Percentiles rank a stretch among this genome's conserved stretches.
phyloP scores from a whole-genome alignment of 1,284 basidiomycete species.

The Austroboletus niveus region DNA sequence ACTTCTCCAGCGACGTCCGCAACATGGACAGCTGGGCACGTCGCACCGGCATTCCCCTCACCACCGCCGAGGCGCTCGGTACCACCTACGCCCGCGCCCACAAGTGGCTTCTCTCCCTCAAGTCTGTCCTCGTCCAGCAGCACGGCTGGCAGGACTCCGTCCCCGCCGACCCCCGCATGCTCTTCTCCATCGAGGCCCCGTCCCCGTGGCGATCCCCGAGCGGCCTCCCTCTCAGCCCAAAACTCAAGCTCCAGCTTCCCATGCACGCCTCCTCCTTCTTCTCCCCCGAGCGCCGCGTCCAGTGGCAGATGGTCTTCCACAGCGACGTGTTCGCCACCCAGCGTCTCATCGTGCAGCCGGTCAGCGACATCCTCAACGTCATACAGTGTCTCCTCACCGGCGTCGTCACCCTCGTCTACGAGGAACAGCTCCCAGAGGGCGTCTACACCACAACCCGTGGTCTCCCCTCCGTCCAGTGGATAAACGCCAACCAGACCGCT shows the following conservation, averaged over 20 bases:
- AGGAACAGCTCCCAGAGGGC: slow-evolving; percentile 65
- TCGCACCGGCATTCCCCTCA: slow-evolving; percentile 73
- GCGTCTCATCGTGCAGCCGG: slow-evolving; percentile 70
- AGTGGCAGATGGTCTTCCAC: slow-evolving; percentile 88
- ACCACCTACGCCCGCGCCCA: slow-evolving; percentile 76
- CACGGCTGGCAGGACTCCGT: slow-evolving; percentile 65
- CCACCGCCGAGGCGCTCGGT: slow-evolving; percentile 75
- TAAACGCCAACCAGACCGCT: slow-evolving; percentile 61
- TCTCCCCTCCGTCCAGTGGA: slow-evolving; percentile 72
- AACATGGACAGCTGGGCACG: slow-evolving; percentile 80
- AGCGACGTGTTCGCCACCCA: slow-evolving; percentile 77
- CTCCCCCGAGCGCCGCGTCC: slow-evolving; percentile 74
- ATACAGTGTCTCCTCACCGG: slow-evolving; percentile 80
- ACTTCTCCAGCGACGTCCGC: slow-evolving; percentile 72
- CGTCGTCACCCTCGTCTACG: slow-evolving; percentile 70
- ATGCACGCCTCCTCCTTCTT: slow-evolving; percentile 79
- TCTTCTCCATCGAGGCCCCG: slow-evolving; percentile 73
- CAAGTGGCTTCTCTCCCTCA: slow-evolving; percentile 64
- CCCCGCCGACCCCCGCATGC: slow-evolving; percentile 62
- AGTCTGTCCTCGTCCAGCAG: slow-evolving; percentile 57
- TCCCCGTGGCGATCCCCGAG: slow-evolving; percentile 73
- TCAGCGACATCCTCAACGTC: slow-evolving; percentile 74
- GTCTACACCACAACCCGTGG: slow-evolving; percentile 71
- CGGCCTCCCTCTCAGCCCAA: slow-evolving; percentile 71
- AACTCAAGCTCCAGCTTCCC: slow-evolving; percentile 68